Evolutionary conservation across 1,284 basidiomycete species (phyloP), one percentile per base, ranked within the genome.

Genomic region (Ganoderma sinense): DNA sequence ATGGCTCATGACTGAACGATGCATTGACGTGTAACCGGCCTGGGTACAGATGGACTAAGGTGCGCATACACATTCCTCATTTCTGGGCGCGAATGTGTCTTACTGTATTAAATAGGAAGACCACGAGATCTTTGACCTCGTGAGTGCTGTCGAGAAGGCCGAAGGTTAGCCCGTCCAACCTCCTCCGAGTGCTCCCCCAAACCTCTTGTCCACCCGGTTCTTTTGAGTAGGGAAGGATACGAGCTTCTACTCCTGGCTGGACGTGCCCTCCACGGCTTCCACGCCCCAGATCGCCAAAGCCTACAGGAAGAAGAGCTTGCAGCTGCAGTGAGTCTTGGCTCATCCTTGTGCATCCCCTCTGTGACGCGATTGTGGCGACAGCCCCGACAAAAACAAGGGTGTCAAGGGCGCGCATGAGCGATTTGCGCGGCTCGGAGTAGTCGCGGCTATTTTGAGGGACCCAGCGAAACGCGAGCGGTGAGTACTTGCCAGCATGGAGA

Each of bases 111-210:
- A 33, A 67, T 75, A 96, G 91, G 93, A 96, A 81, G 95, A 97
- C 83, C 88, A 97, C 84, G 97, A 98, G 82, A 97, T 98, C 65
- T 98, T 98, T 78, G 97, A 98, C 82, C 87, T 98, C n/a, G 96
- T 98, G 68, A 89, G 89, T 72, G 94, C 89, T 7, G 82, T 98
- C 41, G 92, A 97, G 82, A 83, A 84, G 1, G 85, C 94, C 2
- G 96, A 97, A 85, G 97, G 95, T 90, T 66, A 60, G 78, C 39
- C 39, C 66, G 4, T 29, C 20, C 45, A 33, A 18, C n/a, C 29
- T 41, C 61, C 13, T 33, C 36, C 26, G 36, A 39, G 11, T 39
- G 36, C 48, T 61, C 55, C 61, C 13, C 26, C 53, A 62, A 29
- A 48, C 23, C 43, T 62, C 59, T 43, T 66, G 63, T 67, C 29